A percentile compares a stretch with the other conserved stretches of the same genome.
Evolutionary conservation across 306 rosid species (phyloP).

Genomic region (Acacia crassicarpa): DNA sequence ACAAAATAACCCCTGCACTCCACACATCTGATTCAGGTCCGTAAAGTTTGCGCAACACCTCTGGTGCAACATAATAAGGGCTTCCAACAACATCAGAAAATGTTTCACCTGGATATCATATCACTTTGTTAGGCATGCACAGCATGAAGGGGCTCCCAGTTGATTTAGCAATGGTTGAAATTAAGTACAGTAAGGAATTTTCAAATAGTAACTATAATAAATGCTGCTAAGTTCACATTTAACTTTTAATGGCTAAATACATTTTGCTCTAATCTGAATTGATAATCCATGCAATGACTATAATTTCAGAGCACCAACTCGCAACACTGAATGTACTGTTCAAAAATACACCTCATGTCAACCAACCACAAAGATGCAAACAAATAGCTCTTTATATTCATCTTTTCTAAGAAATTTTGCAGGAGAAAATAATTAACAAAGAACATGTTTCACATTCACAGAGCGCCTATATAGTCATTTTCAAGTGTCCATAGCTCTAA

Average conservation of each 20-base stretch:
- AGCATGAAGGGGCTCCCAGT: slow-evolving; percentile 9
- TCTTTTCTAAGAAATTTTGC: slow-evolving; percentile 15
- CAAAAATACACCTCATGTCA: neutral
- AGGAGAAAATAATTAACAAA: neutral
- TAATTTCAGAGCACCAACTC: neutral
- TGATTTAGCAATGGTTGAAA: slow-evolving; percentile 10
- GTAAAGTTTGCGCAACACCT: slow-evolving; percentile 61
- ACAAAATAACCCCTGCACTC: slow-evolving; percentile 69
- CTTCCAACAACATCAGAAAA: slow-evolving; percentile 67
- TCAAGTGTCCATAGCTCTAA: neutral
- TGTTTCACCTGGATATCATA: slow-evolving; percentile 49
- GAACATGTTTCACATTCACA: neutral
- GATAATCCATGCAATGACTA: slow-evolving; percentile 23
- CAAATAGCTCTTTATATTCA: slow-evolving; percentile 1
- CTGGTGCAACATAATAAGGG: slow-evolving; percentile 74
- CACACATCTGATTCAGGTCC: slow-evolving; percentile 68
- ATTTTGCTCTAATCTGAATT: slow-evolving; percentile 16
- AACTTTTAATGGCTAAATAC: neutral
- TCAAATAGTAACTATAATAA: slow-evolving; percentile 9
- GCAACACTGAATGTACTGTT: neutral
- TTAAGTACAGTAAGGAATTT: slow-evolving; percentile 13
- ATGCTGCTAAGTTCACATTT: slow-evolving; percentile 10
- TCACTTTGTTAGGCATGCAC: slow-evolving; percentile 27
- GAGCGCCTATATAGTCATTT: neutral
- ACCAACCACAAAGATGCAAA: slow-evolving; percentile 22